Evolutionary conservation across 2,329 filamentous ascomycete species (phyloP).

Genomic region (Biscogniauxia marginata): DNA sequence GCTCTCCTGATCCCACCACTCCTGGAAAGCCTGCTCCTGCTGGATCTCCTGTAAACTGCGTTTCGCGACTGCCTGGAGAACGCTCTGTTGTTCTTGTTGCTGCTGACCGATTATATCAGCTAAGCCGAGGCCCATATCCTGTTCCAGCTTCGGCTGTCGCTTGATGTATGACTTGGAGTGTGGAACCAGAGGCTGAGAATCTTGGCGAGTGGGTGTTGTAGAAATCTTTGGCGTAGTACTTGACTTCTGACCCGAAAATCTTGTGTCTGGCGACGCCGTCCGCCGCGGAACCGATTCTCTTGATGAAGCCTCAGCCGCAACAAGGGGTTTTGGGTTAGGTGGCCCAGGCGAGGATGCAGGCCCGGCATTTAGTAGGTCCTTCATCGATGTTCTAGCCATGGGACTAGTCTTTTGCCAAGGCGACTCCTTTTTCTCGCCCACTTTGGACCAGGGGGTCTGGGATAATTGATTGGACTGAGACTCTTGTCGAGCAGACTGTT

Average conservation of each 20-base stretch:
- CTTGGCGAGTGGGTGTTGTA: slow-evolving; percentile 29
- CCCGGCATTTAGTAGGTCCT: slow-evolving; percentile 44
- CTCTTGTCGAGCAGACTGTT: slow-evolving; percentile 41
- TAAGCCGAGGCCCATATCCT: slow-evolving; percentile 69
- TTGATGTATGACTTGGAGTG: slow-evolving; percentile 62
- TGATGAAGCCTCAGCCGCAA: slow-evolving; percentile 41
- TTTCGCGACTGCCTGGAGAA: slow-evolving; percentile 83
- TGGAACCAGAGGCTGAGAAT: slow-evolving; percentile 46
- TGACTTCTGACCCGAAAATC: slow-evolving; percentile 57
- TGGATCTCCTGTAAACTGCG: slow-evolving; percentile 92
- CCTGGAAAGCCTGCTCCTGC: slow-evolving; percentile 92
- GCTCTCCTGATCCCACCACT: slow-evolving; percentile 93
- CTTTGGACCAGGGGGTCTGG: slow-evolving; percentile 47
- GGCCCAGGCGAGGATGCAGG: slow-evolving; percentile 31
- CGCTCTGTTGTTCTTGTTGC: slow-evolving; percentile 75
- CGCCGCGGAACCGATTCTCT: slow-evolving; percentile 42
- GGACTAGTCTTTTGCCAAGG: slow-evolving; percentile 66
- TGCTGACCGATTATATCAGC: slow-evolving; percentile 88
- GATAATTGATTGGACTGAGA: slow-evolving; percentile 30
- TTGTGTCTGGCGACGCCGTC: slow-evolving; percentile 61
- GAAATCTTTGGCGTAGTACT: slow-evolving; percentile 34
- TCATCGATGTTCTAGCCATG: slow-evolving; percentile 49
- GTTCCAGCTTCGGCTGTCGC: slow-evolving; percentile 59
- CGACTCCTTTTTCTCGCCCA: slow-evolving; percentile 40
- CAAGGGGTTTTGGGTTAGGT: slow-evolving; percentile 40